phyloP scores from a whole-genome alignment of 2,329 filamentous ascomycete genomes.

The Talaromyces sp. region DNA sequence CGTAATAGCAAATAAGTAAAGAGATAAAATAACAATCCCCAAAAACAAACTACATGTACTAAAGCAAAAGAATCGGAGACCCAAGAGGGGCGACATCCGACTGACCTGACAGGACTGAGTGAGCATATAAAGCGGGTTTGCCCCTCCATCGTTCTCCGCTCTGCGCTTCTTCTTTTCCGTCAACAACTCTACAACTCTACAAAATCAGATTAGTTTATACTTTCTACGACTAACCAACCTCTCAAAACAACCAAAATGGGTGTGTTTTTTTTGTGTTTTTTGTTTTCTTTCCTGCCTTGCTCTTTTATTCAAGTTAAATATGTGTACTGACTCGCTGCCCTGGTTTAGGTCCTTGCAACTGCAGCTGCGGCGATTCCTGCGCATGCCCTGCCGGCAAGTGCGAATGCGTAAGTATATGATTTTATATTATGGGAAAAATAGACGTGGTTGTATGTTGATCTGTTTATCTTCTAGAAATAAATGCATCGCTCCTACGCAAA shows the following conservation, averaged over 20 bases:
- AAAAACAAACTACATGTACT: too few species aligned
- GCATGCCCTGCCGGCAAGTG: slow-evolving; percentile 32
- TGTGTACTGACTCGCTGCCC: neutral
- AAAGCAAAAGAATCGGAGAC: neutral
- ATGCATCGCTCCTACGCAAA: neutral
- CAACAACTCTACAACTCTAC: neutral
- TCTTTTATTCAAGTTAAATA: neutral
- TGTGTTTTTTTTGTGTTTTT: too few species aligned
- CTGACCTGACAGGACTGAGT: neutral
- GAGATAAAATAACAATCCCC: neutral
- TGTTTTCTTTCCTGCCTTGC: too few species aligned
- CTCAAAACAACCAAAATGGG: slow-evolving; percentile 18
- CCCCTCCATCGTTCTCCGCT: neutral
- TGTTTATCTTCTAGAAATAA: neutral
- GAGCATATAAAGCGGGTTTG: neutral
- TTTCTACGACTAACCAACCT: neutral
- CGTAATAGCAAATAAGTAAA: too few species aligned
- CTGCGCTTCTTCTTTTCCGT: neutral
- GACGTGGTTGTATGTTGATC: neutral
- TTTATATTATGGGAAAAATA: neutral
- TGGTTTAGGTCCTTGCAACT: slow-evolving; percentile 28
- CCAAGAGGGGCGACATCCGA: too few species aligned
- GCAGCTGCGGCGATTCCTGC: slow-evolving; percentile 37
- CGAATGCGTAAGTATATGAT: neutral
- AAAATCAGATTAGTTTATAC: neutral